phyloP scores from a whole-genome alignment of 441 rosid species.

The Cnidoscolus chayamansa region DNA sequence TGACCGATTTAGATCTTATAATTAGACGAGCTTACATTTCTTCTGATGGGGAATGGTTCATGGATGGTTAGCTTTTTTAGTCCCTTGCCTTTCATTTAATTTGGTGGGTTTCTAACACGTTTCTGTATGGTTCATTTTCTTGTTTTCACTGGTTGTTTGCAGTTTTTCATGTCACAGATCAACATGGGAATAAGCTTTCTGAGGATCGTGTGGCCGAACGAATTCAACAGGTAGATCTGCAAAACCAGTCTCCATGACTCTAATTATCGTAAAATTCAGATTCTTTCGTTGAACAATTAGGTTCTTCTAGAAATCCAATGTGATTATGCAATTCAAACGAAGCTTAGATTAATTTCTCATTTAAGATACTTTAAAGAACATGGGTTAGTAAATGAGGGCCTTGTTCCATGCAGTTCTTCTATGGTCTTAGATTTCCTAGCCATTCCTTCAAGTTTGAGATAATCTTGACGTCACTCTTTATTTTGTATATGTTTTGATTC shows the following conservation, averaged over 20 bases:
- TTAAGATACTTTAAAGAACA: not conserved
- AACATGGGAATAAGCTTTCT: slow-evolving; percentile 61
- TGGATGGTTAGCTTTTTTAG: slow-evolving; percentile 63
- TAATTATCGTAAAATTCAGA: not conserved
- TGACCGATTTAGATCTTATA: slow-evolving; percentile 65
- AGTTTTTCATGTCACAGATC: slow-evolving; percentile 87
- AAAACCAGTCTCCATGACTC: slow-evolving; percentile 3
- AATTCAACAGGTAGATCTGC: slow-evolving; percentile 70
- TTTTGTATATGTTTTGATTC: not conserved
- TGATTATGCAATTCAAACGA: not conserved
- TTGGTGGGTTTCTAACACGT: slow-evolving; percentile 7
- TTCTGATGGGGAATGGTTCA: slow-evolving; percentile 87
- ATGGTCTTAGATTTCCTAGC: not conserved
- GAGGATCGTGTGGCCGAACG: slow-evolving; percentile 60
- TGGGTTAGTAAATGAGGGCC: no score
- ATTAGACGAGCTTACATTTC: slow-evolving; percentile 79
- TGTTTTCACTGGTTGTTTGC: slow-evolving; percentile 24
- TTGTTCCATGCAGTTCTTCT: not conserved
- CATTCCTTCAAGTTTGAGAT: not conserved
- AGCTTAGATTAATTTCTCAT: slow-evolving; percentile 1
- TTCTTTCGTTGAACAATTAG: not conserved
- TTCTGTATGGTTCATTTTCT: slow-evolving; percentile 18
- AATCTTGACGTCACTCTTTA: not conserved
- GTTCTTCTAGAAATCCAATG: not conserved
- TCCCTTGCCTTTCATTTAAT: not conserved